Percentiles rank a stretch among this genome's conserved stretches.
Conservation (phyloP, 257 asterid genomes). For the Solanum lycopersicoides region DNA sequence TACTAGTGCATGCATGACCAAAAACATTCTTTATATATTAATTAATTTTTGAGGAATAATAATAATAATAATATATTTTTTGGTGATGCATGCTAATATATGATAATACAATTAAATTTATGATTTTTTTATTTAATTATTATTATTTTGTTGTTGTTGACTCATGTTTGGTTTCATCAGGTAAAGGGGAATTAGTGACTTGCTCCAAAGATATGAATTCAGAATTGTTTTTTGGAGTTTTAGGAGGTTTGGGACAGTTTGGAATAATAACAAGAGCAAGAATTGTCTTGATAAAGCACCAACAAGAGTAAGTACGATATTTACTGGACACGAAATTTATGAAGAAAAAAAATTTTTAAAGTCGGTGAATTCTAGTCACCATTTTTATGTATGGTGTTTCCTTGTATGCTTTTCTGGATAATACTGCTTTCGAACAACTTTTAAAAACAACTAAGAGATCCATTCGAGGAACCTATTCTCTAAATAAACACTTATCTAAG, state of each 20-base stretch:
- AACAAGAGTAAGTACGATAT: slow-evolving; percentile 17
- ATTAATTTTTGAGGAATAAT: background rate
- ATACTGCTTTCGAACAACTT: background rate
- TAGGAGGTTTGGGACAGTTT: slow-evolving; percentile 63
- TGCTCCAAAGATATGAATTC: slow-evolving; percentile 36
- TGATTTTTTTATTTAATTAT: too few relatives aligned
- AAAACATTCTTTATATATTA: background rate
- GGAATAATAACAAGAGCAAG: slow-evolving; percentile 56
- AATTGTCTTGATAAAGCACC: slow-evolving; percentile 39
- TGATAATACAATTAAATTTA: background rate
- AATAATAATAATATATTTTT: background rate
- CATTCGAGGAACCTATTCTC: too few relatives aligned
- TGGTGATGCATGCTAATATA: background rate
- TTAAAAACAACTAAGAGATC: background rate
- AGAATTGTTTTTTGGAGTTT: slow-evolving; percentile 38
- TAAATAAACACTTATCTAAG: background rate
- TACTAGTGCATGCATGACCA: background rate
- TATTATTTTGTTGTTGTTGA: background rate
- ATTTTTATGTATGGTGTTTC: background rate
- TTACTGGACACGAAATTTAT: background rate
- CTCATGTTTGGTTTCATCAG: slow-evolving; percentile 12
- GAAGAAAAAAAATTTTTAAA: background rate
- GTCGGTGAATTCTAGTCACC: background rate
- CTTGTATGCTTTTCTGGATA: background rate
- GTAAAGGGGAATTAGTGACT: slow-evolving; percentile 39